Evolutionary conservation across 768 basidiomycete species (phyloP), one percentile per base, ranked within the genome.

Genomic region (Astraeus odoratus): DNA sequence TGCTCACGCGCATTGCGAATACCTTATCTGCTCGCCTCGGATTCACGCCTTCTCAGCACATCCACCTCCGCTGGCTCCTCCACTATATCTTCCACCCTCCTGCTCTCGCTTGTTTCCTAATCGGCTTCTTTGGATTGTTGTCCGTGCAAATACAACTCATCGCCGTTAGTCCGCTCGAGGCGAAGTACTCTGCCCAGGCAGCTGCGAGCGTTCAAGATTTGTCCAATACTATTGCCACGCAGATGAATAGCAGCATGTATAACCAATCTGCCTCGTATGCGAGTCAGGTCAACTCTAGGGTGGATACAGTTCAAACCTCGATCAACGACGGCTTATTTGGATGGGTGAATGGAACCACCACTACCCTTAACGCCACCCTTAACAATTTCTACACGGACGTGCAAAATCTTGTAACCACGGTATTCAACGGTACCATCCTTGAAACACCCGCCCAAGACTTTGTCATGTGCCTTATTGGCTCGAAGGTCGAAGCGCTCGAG

Each of bases 301-400:
- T 97, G 18, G 74, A 78, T 39, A 54, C 54, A 26, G 72, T 90
- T 39, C 88, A 98, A 67, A 71, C 69, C 30, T 76, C 79, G 5
- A 78, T 98, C 64, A 90, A 97, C 60, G 69, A 89, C 31, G 86
- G 86, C 20, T 66, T 98, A 37, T 95, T 98, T 51, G 92, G 93
- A 8, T 98, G 94, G 94, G 83, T 98, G 39, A 92, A 97, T 55
- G 76, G 72, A 15, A 95, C 95, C 7, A 95, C 92, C 1, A 81
- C 79, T 3, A 81, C 83, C 5, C 75, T 99, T 43, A 99, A 99
- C 63, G 68, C 71, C 54, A 96, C 95, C 3, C 69, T 99, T 56
- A 83, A 78, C 59, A 73, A 72, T 37, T 95, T 99, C 64, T 98
- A 98, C 67, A 71, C 71, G 45, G 92, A 91, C 40, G 67, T 99